Evolutionary conservation across 2,329 filamentous ascomycete species (phyloP).

Genomic region (Amauroascus verrucosus): DNA sequence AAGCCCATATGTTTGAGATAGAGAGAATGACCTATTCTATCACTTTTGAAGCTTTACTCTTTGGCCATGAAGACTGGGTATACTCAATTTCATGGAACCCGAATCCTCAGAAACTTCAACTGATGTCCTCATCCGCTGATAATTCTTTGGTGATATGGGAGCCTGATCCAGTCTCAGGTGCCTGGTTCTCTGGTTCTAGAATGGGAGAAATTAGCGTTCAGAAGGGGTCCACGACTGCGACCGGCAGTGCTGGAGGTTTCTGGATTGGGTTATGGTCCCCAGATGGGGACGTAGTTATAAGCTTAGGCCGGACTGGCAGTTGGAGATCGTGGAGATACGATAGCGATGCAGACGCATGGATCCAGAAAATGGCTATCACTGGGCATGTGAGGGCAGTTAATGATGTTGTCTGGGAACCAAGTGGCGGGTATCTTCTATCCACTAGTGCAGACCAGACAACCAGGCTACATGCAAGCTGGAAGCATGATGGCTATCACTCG

Average conservation of each 20-base stretch:
- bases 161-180: constrained; percentile 67
- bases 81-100: constrained; percentile 73
- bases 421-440: constrained; percentile 74
- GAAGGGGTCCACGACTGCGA: constrained; percentile 92
- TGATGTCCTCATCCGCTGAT: constrained; percentile 86
- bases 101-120: constrained; percentile 48
- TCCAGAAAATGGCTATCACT: constrained; percentile 63
- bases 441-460: constrained; percentile 91
- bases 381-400: constrained; percentile 77
- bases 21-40: constrained; percentile 58
- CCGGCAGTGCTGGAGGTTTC: constrained; percentile 89
- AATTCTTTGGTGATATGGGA: constrained; percentile 94
- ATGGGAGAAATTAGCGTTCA: constrained; percentile 89
- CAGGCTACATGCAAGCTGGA: constrained; percentile 73
- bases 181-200: constrained; percentile 79
- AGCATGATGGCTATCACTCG: constrained; percentile 42
- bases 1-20: constrained; percentile 65
- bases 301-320: constrained; percentile 80
- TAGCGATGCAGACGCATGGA: constrained; percentile 55
- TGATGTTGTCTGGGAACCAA: constrained; percentile 71
- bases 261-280: constrained; percentile 94
- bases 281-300: constrained; percentile 61
- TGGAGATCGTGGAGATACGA: constrained; percentile 79
- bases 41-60: constrained; percentile 84
- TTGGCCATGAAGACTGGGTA: constrained; percentile 98